Base-by-base conservation (phyloP, 2,329 filamentous ascomycete species). In the Waltergamsia citrina region DNA sequence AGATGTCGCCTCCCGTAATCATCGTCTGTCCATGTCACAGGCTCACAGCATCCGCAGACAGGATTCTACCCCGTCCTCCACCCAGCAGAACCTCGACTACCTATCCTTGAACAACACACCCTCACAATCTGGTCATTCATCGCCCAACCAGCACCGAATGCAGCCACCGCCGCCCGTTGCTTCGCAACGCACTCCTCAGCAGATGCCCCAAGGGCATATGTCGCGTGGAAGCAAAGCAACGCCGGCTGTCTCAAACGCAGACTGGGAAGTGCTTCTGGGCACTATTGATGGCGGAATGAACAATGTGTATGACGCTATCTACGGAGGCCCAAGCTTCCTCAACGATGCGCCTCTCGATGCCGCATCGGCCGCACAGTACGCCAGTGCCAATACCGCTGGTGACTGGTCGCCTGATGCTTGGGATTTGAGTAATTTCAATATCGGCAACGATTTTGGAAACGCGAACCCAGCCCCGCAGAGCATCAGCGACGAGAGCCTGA, bases 301-400 rank as follows among this genome's bases (percentile, higher is more conserved):
- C 35, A 93, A 90, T 49, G 81, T 93, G n/a, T 92, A 85, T 54
- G 81, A 86, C 49, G 80, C 79, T 26, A 85, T 86, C 36, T 87
- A 87, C 44, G 83, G 82, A 24, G 81, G 81, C 1, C 32, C 21
- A 8, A 68, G 71, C 8, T 56, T 63, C 40, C 60, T 59, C 4
- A 52, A 68, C 21, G 59, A 66, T 22, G 61, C 67, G 11, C 18
- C 26, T 30, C 8, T 18, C 33, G 19, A 34, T 6, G 25, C 18
- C 4, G 20, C 23, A n/a, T 20, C 18, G 7, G 12, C 24, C 36
- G 14, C n/a, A 15, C 15, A 21, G 29, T 9, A 10, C 29, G 15
- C 9, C 12, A 4, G 16, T 5, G 14, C 15, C n/a, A 29, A 9
- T 9, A 11, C 29, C 15, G 21, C 15, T 16, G 29, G 22, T n/a